These are phyloP conservation scores for Arabidopsis lyrata DNA, from an alignment of 441 rosid species.

Conservation along the genomic window DNA sequence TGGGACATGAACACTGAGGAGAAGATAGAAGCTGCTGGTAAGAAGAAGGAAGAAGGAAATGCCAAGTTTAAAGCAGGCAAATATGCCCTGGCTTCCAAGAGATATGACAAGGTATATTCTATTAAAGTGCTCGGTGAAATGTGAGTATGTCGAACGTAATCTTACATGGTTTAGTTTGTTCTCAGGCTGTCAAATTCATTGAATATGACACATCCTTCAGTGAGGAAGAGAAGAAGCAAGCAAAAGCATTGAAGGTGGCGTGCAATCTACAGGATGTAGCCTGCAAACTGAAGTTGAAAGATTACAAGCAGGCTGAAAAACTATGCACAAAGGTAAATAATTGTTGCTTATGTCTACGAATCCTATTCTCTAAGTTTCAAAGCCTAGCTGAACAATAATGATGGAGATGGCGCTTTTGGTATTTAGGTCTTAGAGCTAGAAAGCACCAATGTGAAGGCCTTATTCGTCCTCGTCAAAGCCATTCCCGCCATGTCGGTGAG, in stretches of 20 bases:
- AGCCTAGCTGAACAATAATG: neutral
- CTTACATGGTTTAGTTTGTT: constrained; percentile 21
- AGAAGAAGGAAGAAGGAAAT: constrained; percentile 91
- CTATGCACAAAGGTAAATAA: constrained; percentile 71
- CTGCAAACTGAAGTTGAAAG: constrained; percentile 78
- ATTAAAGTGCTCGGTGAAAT: neutral
- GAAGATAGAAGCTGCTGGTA: constrained; percentile 82
- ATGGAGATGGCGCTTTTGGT: neutral
- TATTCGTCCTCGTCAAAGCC: constrained; percentile 35
- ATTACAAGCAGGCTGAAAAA: constrained; percentile 77
- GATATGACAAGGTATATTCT: constrained; percentile 74
- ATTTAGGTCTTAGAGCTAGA: constrained; percentile 77
- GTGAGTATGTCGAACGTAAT: neutral
- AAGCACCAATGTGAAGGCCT: constrained; percentile 74
- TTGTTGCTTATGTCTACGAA: neutral
- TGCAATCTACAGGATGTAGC: constrained; percentile 87
- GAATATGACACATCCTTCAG: constrained; percentile 75
- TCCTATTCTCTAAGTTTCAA: neutral
- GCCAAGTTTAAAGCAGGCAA: constrained; percentile 71
- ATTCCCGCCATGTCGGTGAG: neutral
- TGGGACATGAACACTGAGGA: constrained; percentile 90
- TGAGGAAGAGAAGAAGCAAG: constrained; percentile 80
- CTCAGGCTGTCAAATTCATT: constrained; percentile 72
- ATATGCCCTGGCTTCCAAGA: constrained; percentile 68
- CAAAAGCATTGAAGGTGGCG: constrained; percentile 69